phyloP scores from a whole-genome alignment of 164 flowering plant species.

The Umbilicus rupestris region DNA sequence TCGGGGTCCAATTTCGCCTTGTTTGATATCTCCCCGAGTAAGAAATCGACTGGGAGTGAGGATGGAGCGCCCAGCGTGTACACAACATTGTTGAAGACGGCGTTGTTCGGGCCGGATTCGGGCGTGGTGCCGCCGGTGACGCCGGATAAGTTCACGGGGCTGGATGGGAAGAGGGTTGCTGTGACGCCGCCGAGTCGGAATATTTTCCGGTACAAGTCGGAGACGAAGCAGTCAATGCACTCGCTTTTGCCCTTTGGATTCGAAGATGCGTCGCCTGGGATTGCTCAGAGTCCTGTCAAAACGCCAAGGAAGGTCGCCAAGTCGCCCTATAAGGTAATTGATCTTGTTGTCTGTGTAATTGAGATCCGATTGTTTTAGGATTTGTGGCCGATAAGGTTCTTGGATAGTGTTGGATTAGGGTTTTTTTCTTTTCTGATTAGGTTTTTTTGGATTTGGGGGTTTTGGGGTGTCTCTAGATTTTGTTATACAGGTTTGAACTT shows the following conservation, averaged over 20 bases:
- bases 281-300: constrained; percentile 54
- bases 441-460: background rate
- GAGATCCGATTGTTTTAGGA: background rate
- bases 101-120: constrained; percentile 58
- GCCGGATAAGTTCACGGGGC: constrained; percentile 63
- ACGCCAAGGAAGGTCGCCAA: constrained; percentile 70
- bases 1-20: constrained; percentile 80
- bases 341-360: background rate
- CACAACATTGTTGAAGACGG: constrained; percentile 39
- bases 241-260: constrained; percentile 59
- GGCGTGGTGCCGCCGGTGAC: constrained; percentile 36
- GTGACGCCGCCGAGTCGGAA: constrained; percentile 36
- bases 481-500: background rate
- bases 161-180: too few species aligned
- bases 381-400: background rate
- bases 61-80: constrained; percentile 45
- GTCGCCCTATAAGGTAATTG: constrained; percentile 76
- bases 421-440: background rate
- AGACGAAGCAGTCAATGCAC: constrained; percentile 45
- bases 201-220: constrained; percentile 81
- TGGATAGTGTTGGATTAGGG: background rate
- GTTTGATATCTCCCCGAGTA: constrained; percentile 33
- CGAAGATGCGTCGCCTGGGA: constrained; percentile 54
- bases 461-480: constrained; percentile 6
- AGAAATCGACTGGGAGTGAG: constrained; percentile 24